A percentile compares a stretch with the other conserved stretches of the same genome.
Conservation (phyloP, 305 asterid species). For the Solanum hybrid region DNA sequence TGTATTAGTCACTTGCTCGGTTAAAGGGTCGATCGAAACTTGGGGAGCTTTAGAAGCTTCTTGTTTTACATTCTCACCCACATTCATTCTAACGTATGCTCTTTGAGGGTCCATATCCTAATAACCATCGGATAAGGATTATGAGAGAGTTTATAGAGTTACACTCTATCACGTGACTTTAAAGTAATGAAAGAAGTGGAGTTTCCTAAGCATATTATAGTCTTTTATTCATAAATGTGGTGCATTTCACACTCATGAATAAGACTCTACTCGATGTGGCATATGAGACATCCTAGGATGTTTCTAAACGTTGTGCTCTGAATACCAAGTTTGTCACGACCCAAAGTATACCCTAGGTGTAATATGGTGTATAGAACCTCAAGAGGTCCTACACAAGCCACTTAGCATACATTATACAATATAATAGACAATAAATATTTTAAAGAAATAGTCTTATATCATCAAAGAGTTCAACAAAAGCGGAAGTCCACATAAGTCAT, state of each 20-base stretch:
- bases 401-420: neutral
- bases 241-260: neutral
- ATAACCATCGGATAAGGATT: too few species aligned
- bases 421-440: too few species aligned
- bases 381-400: neutral
- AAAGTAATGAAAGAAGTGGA: neutral
- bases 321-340: neutral
- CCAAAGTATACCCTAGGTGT: neutral
- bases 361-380: neutral
- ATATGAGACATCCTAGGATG: neutral
- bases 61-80: neutral
- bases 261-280: neutral
- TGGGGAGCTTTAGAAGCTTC: neutral
- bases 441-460: neutral
- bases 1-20: neutral
- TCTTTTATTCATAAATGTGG: neutral
- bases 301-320: neutral
- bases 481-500: neutral
- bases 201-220: neutral
- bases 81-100: neutral
- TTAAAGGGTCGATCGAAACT: neutral
- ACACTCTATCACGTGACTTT: neutral
- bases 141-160: neutral
- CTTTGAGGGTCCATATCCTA: neutral
- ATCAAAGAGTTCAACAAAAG: neutral